Conservation (phyloP, 805 yeast genomes). For the Metschnikowia anglica region DNA sequence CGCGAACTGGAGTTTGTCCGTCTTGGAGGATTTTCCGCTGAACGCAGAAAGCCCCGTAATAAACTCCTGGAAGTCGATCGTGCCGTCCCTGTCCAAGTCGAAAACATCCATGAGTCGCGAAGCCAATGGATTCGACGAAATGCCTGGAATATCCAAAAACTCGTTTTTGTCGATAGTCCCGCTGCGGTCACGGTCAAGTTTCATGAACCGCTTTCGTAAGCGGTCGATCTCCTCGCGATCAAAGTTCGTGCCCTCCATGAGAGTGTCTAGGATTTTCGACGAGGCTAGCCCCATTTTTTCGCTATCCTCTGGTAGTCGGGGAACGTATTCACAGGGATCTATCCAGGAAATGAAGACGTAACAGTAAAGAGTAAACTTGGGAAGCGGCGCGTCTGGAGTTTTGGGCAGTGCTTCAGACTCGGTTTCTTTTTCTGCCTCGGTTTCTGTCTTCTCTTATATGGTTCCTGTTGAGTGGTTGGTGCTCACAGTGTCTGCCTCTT, state of each 20-base stretch:
- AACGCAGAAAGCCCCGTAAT: constrained; percentile 84
- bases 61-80: constrained; percentile 93
- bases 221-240: constrained; percentile 91
- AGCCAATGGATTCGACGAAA: constrained; percentile 86
- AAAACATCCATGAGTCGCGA: constrained; percentile 88
- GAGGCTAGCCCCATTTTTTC: constrained; percentile 57
- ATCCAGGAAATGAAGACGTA: too few relatives aligned
- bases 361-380: too few relatives aligned
- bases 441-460: neutral
- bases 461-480: neutral
- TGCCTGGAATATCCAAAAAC: constrained; percentile 90
- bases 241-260: constrained; percentile 81
- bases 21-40: constrained; percentile 75
- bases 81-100: constrained; percentile 90
- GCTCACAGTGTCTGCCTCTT: neutral
- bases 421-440: neutral
- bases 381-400: too few relatives aligned
- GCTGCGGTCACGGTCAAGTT: constrained; percentile 86
- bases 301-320: too few relatives aligned
- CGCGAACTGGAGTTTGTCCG: constrained; percentile 83
- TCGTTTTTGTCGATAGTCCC: constrained; percentile 92
- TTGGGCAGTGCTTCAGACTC: too few relatives aligned
- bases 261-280: constrained; percentile 61
- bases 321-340: too few relatives aligned
- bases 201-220: constrained; percentile 89